phyloP scores from a whole-genome alignment of 495 filamentous ascomycete species.

The Talaromyces nanjingensis region DNA sequence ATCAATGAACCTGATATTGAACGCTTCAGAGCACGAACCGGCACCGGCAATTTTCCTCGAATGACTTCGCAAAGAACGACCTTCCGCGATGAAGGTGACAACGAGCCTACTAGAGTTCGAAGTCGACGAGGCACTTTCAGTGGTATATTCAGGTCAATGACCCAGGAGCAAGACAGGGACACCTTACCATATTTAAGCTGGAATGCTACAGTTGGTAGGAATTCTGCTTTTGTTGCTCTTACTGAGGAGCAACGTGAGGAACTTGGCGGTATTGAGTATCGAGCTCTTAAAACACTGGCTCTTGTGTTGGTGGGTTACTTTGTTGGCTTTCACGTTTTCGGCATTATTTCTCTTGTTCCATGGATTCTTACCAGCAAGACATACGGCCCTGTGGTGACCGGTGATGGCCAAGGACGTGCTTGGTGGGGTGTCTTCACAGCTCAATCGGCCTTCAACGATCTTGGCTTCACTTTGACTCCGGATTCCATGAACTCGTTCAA shows the following conservation, averaged over 20 bases:
- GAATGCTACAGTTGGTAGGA: conserved; percentile 84
- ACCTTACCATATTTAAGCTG: conserved; percentile 86
- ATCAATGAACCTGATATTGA: conserved; percentile 53
- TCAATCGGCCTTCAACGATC: conserved; percentile 80
- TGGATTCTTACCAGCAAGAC: conserved; percentile 64
- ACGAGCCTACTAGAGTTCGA: conserved; percentile 14
- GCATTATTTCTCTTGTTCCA: conserved; percentile 59
- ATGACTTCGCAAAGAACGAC: conserved; percentile 33
- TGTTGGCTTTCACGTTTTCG: conserved; percentile 66
- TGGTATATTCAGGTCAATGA: conserved; percentile 31
- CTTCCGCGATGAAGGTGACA: conserved; percentile 28
- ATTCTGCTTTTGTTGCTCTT: conserved; percentile 84
- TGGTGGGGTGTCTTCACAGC: conserved; percentile 94
- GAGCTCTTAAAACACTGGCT: conserved; percentile 78
- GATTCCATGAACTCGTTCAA: conserved; percentile 90
- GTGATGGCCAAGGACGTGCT: conserved; percentile 52
- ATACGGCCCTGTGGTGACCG: conserved; percentile 55
- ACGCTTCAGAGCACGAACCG: conserved; percentile 24
- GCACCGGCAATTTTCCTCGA: conserved; percentile 27
- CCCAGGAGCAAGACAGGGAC: conserved; percentile 34
- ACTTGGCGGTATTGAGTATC: conserved; percentile 89
- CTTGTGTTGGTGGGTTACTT: conserved; percentile 73
- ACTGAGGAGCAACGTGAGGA: conserved; percentile 88
- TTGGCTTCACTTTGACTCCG: conserved; percentile 80
- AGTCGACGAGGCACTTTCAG: conserved; percentile 29